Base-by-base conservation (phyloP, 2,329 filamentous ascomycete genomes). In the Diplodia mutila region DNA sequence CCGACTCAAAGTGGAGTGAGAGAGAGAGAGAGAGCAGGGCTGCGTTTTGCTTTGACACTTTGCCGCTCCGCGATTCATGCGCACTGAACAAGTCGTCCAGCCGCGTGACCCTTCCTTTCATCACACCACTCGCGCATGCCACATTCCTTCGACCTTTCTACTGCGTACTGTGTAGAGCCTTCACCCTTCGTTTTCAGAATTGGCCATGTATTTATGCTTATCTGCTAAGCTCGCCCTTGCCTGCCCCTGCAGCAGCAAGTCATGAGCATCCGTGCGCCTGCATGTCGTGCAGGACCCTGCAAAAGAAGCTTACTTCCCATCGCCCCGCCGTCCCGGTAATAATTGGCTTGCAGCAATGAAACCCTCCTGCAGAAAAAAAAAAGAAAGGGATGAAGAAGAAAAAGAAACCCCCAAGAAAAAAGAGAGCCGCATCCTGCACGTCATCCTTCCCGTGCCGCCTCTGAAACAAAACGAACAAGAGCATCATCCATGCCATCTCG, bases 371-470 rank as follows among this genome's bases (percentile, higher is more conserved):
- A n/a, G 32, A 42, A 65, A 23, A 7, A 25, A 37, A 23, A 39
- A 34, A 54, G 61, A 37, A 54, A 54, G 23, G 37, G 61, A 54
- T 32, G 29, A 25, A 46, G 37, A 65, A 65, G 23, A 27, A 46
- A 55, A 29, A 9, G 25, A 53, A 54, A 46, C 39, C n/a, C 21
- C 32, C 42, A 32, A 12, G 29, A 8, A 54, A 32, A 65, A 16
- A 1, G 5, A 27, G 48, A 65, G 32, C 51, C 51, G 63, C 63
- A 54, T 46, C 18, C 37, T 46, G 51, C 51, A 55, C 51, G 51
- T 63, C 59, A 63, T 63, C 46, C 42, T 51, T 48, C 18, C 59
- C 46, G 42, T 34, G 63, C 63, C 49, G 34, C 63, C 39, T 46
- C 42, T 12, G 34, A 46, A 55, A 54, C 34, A 29, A 23, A 29